A percentile compares a stretch with the other conserved stretches of the same genome.
These are phyloP conservation scores for Globisporangium nagaii DNA, from an alignment of 352 stramenopile species.

Conservation along the genomic window DNA sequence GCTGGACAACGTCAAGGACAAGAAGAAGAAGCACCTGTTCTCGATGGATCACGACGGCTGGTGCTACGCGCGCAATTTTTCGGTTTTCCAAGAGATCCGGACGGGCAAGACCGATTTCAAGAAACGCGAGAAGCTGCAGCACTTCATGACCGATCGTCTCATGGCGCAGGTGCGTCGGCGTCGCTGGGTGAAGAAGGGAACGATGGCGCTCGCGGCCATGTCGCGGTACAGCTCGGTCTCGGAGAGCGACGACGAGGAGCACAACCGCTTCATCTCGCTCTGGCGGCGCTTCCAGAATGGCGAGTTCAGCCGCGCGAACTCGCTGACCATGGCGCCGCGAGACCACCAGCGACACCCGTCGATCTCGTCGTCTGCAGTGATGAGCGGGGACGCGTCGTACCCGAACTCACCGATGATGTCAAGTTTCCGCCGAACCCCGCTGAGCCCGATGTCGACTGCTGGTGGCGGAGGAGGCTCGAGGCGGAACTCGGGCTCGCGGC, in stretches of 20 bases:
- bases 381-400: conserved; percentile 48
- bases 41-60: conserved; percentile 85
- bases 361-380: conserved; percentile 30
- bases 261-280: conserved; percentile 56
- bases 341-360: conserved; percentile 21
- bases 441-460: conserved; percentile 22
- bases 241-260: conserved; percentile 69
- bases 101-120: conserved; percentile 71
- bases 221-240: conserved; percentile 45
- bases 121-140: conserved; percentile 80
- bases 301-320: conserved; percentile 68
- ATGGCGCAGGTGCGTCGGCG: conserved; percentile 81
- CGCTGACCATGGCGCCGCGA: conserved; percentile 34
- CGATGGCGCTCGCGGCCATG: conserved; percentile 23
- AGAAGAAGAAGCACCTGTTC: conserved; percentile 73
- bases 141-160: conserved; percentile 78
- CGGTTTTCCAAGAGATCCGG: conserved; percentile 80
- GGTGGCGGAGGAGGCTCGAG: too few relatives aligned
- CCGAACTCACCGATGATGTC: conserved; percentile 58
- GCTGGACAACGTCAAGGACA: conserved; percentile 72
- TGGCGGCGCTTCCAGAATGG: conserved; percentile 62
- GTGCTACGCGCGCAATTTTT: conserved; percentile 86
- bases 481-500: not conserved
- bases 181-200: conserved; percentile 72
- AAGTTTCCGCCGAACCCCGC: conserved; percentile 42